Conservation (phyloP, 2,329 filamentous ascomycete genomes). For the Leptographium lundbergii region DNA sequence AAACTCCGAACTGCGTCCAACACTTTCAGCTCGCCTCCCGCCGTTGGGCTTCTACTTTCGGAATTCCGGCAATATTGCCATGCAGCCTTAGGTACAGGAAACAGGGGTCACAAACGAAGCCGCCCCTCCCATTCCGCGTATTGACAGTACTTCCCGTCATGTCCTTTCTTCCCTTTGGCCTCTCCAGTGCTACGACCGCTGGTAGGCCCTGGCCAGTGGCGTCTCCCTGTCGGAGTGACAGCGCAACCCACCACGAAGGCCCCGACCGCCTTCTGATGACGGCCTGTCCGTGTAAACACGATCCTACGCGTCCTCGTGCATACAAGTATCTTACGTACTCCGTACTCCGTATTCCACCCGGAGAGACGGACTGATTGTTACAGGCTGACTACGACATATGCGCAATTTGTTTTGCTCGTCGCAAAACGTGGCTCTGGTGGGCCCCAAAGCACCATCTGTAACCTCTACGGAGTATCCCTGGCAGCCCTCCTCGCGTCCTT, state of each 20-base stretch:
- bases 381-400: neutral
- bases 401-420: neutral
- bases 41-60: neutral
- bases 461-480: neutral
- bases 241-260: neutral
- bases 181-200: neutral
- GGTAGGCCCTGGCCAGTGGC: neutral
- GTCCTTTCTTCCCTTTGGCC: neutral
- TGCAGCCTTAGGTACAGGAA: neutral
- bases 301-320: neutral
- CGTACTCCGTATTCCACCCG: neutral
- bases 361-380: neutral
- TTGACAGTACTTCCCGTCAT: neutral
- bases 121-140: too few relatives aligned
- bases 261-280: neutral
- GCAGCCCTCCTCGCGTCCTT: neutral
- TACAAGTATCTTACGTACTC: too few relatives aligned
- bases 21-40: neutral
- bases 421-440: neutral
- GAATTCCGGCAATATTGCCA: neutral
- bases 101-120: neutral
- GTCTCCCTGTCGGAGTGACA: neutral
- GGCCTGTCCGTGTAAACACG: neutral
- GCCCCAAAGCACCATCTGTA: neutral
- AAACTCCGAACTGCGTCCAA: neutral